Percentiles rank a stretch among this genome's conserved stretches.
Conservation (phyloP, 805 yeast genomes). For the Saccharomyces jurei region DNA sequence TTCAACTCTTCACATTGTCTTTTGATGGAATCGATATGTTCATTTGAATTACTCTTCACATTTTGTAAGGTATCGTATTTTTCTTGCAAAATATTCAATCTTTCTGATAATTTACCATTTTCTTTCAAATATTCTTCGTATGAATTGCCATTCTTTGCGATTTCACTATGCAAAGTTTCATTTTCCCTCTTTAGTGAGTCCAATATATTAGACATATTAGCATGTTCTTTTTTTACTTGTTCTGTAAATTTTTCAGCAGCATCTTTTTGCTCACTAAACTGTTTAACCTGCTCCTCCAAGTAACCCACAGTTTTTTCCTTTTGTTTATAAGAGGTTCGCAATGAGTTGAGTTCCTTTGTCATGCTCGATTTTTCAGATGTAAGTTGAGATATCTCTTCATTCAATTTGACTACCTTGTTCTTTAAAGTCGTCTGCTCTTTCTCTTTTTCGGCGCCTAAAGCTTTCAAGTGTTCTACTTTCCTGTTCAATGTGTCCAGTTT, state of each 20-base stretch:
- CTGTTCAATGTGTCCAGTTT: constrained; percentile 13
- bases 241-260: constrained; percentile 23
- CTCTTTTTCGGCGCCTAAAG: constrained; percentile 11
- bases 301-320: constrained; percentile 34
- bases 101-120: constrained; percentile 36
- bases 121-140: constrained; percentile 33
- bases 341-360: constrained; percentile 11
- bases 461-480: constrained; percentile 16
- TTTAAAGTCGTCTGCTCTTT: constrained; percentile 17
- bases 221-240: constrained; percentile 28
- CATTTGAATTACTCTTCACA: constrained; percentile 33
- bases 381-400: constrained; percentile 10
- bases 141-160: constrained; percentile 33
- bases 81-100: constrained; percentile 32
- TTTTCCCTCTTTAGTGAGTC: constrained; percentile 34
- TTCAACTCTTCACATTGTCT: constrained; percentile 67
- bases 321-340: constrained; percentile 24
- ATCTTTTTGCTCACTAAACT: constrained; percentile 25
- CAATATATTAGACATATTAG: constrained; percentile 25
- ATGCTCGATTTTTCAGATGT: constrained; percentile 13
- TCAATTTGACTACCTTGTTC: constrained; percentile 5
- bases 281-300: constrained; percentile 36
- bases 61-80: constrained; percentile 33
- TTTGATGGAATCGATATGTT: constrained; percentile 42
- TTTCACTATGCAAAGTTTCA: constrained; percentile 29